These are phyloP conservation scores for Cicer judaicum DNA, from an alignment of 306 rosid genomes.

Conservation along the genomic window DNA sequence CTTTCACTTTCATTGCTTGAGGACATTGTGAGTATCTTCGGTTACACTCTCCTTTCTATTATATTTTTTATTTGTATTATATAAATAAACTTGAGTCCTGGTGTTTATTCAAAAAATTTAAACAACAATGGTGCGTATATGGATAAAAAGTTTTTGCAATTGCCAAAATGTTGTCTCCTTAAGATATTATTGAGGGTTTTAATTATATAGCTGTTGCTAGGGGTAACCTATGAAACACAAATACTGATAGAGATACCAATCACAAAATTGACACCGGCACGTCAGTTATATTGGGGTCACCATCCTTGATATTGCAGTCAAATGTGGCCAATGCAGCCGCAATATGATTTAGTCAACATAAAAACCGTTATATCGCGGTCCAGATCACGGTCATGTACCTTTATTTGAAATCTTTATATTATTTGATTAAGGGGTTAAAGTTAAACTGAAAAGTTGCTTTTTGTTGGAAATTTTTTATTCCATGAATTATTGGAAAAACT, in stretches of 20 bases:
- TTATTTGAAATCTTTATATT: background rate
- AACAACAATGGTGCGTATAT: too few relatives aligned
- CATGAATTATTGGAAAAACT: background rate
- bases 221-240: too few relatives aligned
- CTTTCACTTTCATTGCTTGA: slow-evolving; percentile 71
- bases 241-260: too few relatives aligned
- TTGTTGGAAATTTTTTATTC: slow-evolving; percentile 1
- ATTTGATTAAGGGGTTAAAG: slow-evolving; percentile 25
- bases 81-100: background rate
- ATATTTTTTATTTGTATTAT: too few relatives aligned
- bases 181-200: background rate
- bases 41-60: background rate
- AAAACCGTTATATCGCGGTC: too few relatives aligned
- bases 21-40: slow-evolving; percentile 65
- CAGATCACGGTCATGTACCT: too few relatives aligned
- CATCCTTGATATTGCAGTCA: too few relatives aligned
- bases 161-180: slow-evolving; percentile 20
- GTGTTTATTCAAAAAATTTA: background rate
- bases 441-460: background rate
- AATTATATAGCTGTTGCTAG: too few relatives aligned
- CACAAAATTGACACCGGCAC: too few relatives aligned
- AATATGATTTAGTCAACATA: too few relatives aligned
- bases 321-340: too few relatives aligned
- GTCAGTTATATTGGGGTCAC: too few relatives aligned
- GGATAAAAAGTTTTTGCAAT: background rate